Evolutionary conservation across 1,284 basidiomycete species (phyloP), one percentile per base, ranked within the genome.

Genomic region (Papiliotrema terrestris): DNA sequence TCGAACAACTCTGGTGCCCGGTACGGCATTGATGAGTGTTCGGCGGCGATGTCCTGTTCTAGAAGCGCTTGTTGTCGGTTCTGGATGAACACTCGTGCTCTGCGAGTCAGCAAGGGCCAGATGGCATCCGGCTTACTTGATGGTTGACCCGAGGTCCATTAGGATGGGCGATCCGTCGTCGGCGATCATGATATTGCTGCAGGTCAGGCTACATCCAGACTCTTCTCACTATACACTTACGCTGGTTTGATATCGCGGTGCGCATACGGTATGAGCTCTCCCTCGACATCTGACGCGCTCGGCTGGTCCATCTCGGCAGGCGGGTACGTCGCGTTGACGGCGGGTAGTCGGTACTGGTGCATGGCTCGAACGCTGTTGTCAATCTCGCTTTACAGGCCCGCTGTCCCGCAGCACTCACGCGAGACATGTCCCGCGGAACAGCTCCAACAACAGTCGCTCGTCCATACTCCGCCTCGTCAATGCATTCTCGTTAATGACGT

Each of bases 221-320:
- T 23, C n/a, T 22, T 41, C 9, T 9, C 20, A 48, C 5, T 1
- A 1, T 43, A n/a, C 2, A 79, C 86, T 67, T 67, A 92, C 91
- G 87, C 93, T 39, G 95, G 96, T 78, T 99, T 98, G 68, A 98
- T 81, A 78, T 99, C 95, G 56, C 96, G 82, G 78, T 98, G 96
- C 0, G 95, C 94, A 73, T 96, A 99, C 0, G 96, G 92, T 6
- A 92, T 83, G 9, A 87, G 56, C 54, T 78, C 74, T 1, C 74
- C 78, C 47, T 72, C 65, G 29, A 65, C 67, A 25, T 61, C 57
- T 17, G 45, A 35, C 9, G 66, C 65, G 29, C 29, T 32, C 29
- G 29, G 29, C 29, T 32, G 29, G 29, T 32, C 29, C 5, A 32
- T 32, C 39, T 66, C 56, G 5, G 65, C 61, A 6, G 66, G 66